These are phyloP conservation scores for Starmerella vaccinii DNA, from an alignment of 805 yeast species.

Conservation along the genomic window DNA sequence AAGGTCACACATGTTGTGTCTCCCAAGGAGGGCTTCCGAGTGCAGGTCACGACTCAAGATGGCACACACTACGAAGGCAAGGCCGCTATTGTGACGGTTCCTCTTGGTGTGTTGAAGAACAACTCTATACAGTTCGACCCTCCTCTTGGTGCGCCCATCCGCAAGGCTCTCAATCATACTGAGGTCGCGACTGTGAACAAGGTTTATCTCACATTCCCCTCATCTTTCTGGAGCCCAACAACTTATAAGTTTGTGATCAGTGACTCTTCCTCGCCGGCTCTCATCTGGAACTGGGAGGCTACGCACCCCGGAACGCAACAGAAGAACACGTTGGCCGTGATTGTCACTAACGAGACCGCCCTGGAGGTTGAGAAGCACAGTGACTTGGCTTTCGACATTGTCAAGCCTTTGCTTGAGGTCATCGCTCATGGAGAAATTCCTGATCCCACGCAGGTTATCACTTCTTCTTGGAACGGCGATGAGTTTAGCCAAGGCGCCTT, in stretches of 20 bases:
- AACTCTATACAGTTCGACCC: conserved; percentile 22
- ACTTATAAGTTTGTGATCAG: conserved; percentile 41
- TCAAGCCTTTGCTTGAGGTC: conserved; percentile 24
- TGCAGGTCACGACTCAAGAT: conserved; percentile 18
- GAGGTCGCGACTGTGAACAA: conserved; percentile 56
- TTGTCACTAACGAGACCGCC: conserved; percentile 63
- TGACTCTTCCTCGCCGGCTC: conserved; percentile 42
- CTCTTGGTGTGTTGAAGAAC: conserved; percentile 23
- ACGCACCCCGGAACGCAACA: conserved; percentile 32
- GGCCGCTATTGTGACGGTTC: conserved; percentile 26
- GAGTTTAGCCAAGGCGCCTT: conserved; percentile 67
- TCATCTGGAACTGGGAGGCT: conserved; percentile 49
- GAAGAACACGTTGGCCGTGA: conserved; percentile 39
- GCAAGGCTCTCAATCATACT: conserved; percentile 16
- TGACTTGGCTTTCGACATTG: conserved; percentile 20
- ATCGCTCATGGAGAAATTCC: conserved; percentile 23
- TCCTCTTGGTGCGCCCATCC: conserved; percentile 14
- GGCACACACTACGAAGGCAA: conserved; percentile 21
- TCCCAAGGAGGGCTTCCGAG: conserved; percentile 14
- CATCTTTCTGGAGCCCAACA: conserved; percentile 51
- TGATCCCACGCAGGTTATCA: conserved; percentile 35
- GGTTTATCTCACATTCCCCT: conserved; percentile 56
- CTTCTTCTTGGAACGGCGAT: conserved; percentile 58
- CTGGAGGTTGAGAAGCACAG: conserved; percentile 43
- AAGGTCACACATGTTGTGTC: conserved; percentile 17